These are phyloP conservation scores for Cercospora zeina DNA, from an alignment of 2,329 filamentous ascomycete species.

Conservation along the genomic window DNA sequence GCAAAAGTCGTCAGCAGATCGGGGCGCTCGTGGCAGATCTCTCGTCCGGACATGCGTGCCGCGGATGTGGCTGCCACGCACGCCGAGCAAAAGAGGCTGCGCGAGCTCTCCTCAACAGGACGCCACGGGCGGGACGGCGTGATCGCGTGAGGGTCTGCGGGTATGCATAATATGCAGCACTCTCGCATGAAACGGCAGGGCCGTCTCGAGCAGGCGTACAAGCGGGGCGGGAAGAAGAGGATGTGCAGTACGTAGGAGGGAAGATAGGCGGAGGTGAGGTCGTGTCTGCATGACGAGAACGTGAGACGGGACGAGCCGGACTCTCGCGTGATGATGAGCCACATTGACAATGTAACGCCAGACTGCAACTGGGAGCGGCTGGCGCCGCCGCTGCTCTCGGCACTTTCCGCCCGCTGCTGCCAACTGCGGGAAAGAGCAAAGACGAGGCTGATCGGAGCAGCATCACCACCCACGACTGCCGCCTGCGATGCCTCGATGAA, in stretches of 20 bases:
- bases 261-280: not conserved
- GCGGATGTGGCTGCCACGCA: constrained; percentile 22
- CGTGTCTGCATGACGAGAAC: not conserved
- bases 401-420: not conserved
- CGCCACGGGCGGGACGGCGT: not conserved
- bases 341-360: constrained; percentile 13
- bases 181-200: constrained; percentile 12
- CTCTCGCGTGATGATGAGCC: not conserved
- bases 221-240: not conserved
- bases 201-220: constrained; percentile 3
- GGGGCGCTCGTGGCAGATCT: constrained; percentile 9
- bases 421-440: too few relatives aligned
- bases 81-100: constrained; percentile 12
- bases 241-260: too few relatives aligned
- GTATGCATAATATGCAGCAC: not conserved
- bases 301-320: not conserved
- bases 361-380: constrained; percentile 12
- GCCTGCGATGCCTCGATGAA: constrained; percentile 26
- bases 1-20: constrained; percentile 13
- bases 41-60: constrained; percentile 4
- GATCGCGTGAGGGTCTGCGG: not conserved
- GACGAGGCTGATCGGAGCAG: constrained; percentile 16
- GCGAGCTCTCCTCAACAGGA: not conserved
- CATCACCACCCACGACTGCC: not conserved
- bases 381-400: not conserved